These are phyloP conservation scores for Pythium guiyangense DNA, from an alignment of 352 stramenopile species.

Conservation along the genomic window DNA sequence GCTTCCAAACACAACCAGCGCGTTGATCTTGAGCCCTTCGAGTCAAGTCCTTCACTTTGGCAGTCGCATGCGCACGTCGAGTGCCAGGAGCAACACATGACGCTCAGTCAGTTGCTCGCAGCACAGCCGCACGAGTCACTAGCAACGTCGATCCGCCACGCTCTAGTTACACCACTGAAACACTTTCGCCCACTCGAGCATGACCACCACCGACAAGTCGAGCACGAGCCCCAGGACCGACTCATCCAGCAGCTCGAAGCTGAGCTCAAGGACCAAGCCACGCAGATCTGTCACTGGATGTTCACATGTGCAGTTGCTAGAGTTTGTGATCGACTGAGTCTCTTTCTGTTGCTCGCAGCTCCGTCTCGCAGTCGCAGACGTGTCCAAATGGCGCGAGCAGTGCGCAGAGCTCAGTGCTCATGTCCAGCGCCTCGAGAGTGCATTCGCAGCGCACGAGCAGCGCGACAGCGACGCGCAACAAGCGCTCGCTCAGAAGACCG, in stretches of 20 bases:
- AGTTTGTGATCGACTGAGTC: not conserved
- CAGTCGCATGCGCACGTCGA: not conserved
- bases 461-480: slow-evolving; percentile 18
- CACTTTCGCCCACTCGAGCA: not conserved
- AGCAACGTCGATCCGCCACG: not conserved
- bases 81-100: slow-evolving; percentile 3
- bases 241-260: slow-evolving; percentile 10
- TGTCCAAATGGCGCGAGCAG: slow-evolving; percentile 20
- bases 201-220: not conserved
- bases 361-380: slow-evolving; percentile 9
- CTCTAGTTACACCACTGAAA: not conserved
- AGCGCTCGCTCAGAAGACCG: slow-evolving; percentile 19
- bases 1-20: not conserved
- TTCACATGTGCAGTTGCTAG: not conserved
- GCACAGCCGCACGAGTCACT: too few species aligned
- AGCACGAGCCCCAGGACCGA: not conserved
- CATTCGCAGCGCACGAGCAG: slow-evolving; percentile 24
- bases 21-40: not conserved
- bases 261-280: slow-evolving; percentile 7
- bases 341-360: slow-evolving; percentile 1
- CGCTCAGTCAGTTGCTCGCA: slow-evolving; percentile 11
- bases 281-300: slow-evolving; percentile 5
- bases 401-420: slow-evolving; percentile 15
- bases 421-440: slow-evolving; percentile 14
- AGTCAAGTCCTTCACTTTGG: not conserved